Base-by-base conservation (phyloP, 352 stramenopile genomes). In the Globisporangium radiosum region DNA sequence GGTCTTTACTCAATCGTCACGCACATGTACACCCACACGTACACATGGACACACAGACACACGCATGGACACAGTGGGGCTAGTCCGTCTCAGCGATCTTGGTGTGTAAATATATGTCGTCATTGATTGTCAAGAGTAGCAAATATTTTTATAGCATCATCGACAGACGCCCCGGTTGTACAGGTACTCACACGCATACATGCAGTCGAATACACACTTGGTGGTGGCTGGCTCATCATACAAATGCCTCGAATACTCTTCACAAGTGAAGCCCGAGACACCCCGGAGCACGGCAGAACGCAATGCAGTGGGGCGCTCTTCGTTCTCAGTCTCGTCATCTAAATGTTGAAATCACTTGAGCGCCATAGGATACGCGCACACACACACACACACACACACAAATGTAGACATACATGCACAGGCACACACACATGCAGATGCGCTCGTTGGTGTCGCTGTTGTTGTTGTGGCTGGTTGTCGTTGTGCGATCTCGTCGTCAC, bases 271-370 rank as follows among this genome's bases (percentile, higher is more conserved):
- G 61, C 77, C 61, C 36, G 64, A 78, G 67, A 54, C 60, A 58
- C 69, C 68, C 81, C 45, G 68, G 57, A 81, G 72, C 79, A 75
- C 74, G 57, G 81, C 82, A 94, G 82, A 92, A 92, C 85, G 81
- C 81, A 74, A 71, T 67, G 70, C 82, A 84, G 69, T 78, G 68
- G 78, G 60, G 64, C 69, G 57, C 67, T 73, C 65, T 60, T 87
- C 75, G 44, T 85, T 81, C 78, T 94, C 85, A 94, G 85, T 90
- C 83, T 94, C 85, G 85, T 94, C 85, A 94, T 94, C 85, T 94
- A 82, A 86, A 83, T 81, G 81, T 65, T 91, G 71, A 82, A 92
- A 94, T 94, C 85, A 94, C 68, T 78, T 93, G 83, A 93, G 76
- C 72, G 62, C 52, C 56, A 56, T 37, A 33, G 14, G 11, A 14